Percentiles rank a stretch among this genome's conserved stretches.
Conservation (phyloP, 1,284 basidiomycete species). For the Ustilago cynodontis region DNA sequence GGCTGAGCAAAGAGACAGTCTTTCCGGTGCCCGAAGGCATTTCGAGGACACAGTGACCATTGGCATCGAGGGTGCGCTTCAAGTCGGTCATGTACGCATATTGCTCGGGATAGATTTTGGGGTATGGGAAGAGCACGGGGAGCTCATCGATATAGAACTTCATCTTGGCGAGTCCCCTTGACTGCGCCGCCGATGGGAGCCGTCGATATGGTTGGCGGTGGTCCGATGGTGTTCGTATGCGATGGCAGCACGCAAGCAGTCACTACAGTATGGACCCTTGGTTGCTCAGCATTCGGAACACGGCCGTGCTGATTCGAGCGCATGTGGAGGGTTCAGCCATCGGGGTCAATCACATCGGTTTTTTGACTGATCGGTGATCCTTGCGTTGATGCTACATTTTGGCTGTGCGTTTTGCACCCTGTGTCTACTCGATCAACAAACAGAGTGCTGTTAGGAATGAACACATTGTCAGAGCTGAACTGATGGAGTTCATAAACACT, state of each 20-base stretch:
- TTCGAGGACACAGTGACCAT: constrained; percentile 94
- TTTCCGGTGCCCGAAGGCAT: constrained; percentile 99
- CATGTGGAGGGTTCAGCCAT: constrained; percentile 22
- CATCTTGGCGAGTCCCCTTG: constrained; percentile 74
- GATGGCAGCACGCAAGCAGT: neutral
- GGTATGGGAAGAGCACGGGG: constrained; percentile 71
- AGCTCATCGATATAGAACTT: constrained; percentile 96
- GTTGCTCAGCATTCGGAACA: constrained; percentile 17
- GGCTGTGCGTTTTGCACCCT: too few relatives aligned
- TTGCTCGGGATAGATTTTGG: constrained; percentile 80
- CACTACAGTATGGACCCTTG: neutral
- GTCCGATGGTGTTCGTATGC: neutral
- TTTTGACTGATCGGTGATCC: neutral
- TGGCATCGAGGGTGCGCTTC: constrained; percentile 93
- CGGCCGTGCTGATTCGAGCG: constrained; percentile 23
- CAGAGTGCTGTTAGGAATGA: too few relatives aligned
- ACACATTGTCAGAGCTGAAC: too few relatives aligned
- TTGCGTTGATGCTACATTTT: too few relatives aligned
- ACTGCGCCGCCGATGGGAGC: neutral
- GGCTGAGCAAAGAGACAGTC: constrained; percentile 92
- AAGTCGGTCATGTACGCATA: constrained; percentile 99
- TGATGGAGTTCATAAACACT: too few relatives aligned
- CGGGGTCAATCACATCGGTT: neutral
- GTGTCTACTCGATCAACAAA: too few relatives aligned
- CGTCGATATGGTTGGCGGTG: neutral